Base-by-base conservation (phyloP, 345 rosid genomes). In the Arabis alpina region DNA sequence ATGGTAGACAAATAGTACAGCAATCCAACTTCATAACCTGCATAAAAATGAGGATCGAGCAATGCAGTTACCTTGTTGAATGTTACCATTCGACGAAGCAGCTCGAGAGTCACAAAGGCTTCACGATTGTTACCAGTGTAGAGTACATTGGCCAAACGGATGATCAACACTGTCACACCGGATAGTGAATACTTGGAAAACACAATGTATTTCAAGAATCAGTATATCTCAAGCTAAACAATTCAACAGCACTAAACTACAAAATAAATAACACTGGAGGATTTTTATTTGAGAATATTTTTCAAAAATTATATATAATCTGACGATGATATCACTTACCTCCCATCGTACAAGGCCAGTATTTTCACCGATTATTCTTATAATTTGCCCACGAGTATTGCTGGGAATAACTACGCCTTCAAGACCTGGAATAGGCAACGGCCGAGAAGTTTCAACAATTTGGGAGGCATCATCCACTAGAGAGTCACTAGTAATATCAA, bases 341-440 rank as follows among this genome's bases (percentile, higher is more conserved):
- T 94, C 99, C 99, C 99, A 93, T 27, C 96, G 96, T 53, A 93
- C 94, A 79, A 93, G 85, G 66, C 83, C 95, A 78, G 79, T 86
- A 66, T 81, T 83, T 51, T 84, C 90, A 72, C 76, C 70, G 61
- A 81, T 53, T 64, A 76, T 42, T 85, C 81, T 93, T 81, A 91
- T 23, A 76, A 93, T 71, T 68, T 72, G 86, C 50, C 99, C 99
- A 64, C 83, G 91, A 69, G 94, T 87, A 71, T 77, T 77, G 61
- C 80, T 72, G 54, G 99, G 99, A 76, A 93, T 85, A 45, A 85
- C 49, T 76, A 93, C 73, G 52, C 88, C 85, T 73, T 93, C 99
- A 61, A 89, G 72, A 50, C 97, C 95, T 72, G 90, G 95, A 80
- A 91, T 82, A 64, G 63, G 77, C 74, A 91, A 76, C 14, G 85